Evolutionary conservation across 371 early-diverging fungal species (phyloP).

Genomic region (Nematocida displodere): DNA sequence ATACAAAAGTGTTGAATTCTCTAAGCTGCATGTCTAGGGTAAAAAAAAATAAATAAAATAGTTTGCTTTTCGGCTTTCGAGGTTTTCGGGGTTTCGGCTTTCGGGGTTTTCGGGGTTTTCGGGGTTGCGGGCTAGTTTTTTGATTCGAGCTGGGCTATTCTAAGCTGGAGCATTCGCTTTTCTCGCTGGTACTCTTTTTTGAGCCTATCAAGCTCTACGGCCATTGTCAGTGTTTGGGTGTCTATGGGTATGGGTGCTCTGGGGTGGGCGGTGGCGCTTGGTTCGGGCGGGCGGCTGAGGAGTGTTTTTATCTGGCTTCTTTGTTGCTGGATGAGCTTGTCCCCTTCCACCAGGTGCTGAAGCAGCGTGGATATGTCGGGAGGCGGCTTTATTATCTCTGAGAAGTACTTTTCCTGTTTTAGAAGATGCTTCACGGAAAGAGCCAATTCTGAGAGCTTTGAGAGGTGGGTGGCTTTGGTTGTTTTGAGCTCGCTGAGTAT

Average conservation of each 20-base stretch:
- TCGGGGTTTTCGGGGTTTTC: too few species aligned
- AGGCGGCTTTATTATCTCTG: constrained; percentile 1
- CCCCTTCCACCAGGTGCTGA: constrained; percentile 41
- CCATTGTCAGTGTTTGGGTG: constrained; percentile 4
- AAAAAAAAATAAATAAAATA: constrained; percentile 56
- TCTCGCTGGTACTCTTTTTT: constrained; percentile 30
- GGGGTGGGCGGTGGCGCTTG: neutral
- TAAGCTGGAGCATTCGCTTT: constrained; percentile 45
- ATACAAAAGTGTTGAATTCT: constrained; percentile 65
- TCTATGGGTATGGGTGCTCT: neutral
- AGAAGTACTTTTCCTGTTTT: constrained; percentile 34
- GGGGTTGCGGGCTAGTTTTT: too few species aligned
- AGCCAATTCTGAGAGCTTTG: neutral
- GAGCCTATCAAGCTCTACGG: constrained; percentile 27
- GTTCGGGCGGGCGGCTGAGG: constrained; percentile 1
- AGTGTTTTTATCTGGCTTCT: constrained; percentile 59
- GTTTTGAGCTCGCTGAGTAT: constrained; percentile 4
- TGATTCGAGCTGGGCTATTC: constrained; percentile 35
- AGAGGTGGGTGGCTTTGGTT: neutral
- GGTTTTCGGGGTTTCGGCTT: too few species aligned
- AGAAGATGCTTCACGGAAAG: constrained; percentile 4
- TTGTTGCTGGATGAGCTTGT: constrained; percentile 42
- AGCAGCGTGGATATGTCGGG: constrained; percentile 24
- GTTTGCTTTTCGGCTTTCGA: neutral
- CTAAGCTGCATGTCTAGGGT: constrained; percentile 52